Evolutionary conservation across 768 basidiomycete genomes (phyloP).

Genomic region (Asterophora parasitica): DNA sequence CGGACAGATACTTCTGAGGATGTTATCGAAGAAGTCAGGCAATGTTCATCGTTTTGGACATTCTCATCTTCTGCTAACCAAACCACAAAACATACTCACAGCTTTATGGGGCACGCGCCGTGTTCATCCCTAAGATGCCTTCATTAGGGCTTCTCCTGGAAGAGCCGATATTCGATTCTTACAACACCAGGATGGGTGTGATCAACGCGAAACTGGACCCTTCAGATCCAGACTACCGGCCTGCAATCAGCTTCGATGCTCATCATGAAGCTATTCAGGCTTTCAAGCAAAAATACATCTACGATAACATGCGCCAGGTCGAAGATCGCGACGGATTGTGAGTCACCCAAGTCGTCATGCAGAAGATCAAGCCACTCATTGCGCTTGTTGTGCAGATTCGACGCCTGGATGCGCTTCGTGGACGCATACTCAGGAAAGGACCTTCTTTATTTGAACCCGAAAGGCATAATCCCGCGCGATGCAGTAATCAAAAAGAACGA

Average conservation of each 20-base stretch:
- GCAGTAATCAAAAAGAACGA: slow-evolving; percentile 63
- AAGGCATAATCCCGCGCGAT: slow-evolving; percentile 68
- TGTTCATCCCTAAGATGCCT: slow-evolving; percentile 93
- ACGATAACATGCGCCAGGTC: slow-evolving; percentile 78
- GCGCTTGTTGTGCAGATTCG: slow-evolving; percentile 58
- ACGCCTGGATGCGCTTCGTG: slow-evolving; percentile 76
- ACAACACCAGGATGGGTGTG: slow-evolving; percentile 54
- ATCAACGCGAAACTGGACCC: slow-evolving; percentile 49
- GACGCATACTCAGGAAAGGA: slow-evolving; percentile 77
- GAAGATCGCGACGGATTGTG: slow-evolving; percentile 78
- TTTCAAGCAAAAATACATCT: slow-evolving; percentile 87
- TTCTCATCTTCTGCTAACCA: not conserved
- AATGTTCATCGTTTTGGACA: not conserved
- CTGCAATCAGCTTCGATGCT: slow-evolving; percentile 65
- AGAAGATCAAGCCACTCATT: slow-evolving; percentile 1
- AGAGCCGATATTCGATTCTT: slow-evolving; percentile 75
- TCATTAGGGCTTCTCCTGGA: slow-evolving; percentile 91
- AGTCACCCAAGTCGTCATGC: slow-evolving; percentile 27
- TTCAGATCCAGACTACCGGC: slow-evolving; percentile 58
- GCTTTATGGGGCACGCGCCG: slow-evolving; percentile 74
- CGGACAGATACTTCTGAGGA: slow-evolving; percentile 71
- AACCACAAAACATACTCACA: slow-evolving; percentile 18
- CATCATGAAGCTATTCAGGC: slow-evolving; percentile 63
- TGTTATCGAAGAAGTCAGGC: slow-evolving; percentile 65
- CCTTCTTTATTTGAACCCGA: slow-evolving; percentile 70